Evolutionary conservation across 2,329 filamentous ascomycete species (phyloP).

Genomic region (Pestalotiopsis sp.): DNA sequence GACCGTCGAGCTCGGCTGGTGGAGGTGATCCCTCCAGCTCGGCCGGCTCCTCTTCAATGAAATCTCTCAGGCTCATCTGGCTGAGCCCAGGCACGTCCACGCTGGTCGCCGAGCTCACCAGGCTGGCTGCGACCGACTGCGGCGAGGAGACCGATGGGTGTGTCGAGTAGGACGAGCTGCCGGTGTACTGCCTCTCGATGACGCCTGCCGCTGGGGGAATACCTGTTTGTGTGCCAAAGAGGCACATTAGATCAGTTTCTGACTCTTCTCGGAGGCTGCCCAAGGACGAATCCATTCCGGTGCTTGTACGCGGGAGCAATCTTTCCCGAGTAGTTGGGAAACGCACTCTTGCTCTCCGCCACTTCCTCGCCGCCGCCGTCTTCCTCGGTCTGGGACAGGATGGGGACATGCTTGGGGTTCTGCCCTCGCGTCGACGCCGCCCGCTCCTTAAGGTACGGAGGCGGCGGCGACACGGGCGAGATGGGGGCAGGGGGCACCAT

Average conservation of each 20-base stretch:
- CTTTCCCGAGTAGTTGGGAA: slow-evolving; percentile 4
- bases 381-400: background rate
- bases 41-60: background rate
- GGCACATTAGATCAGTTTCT: slow-evolving; percentile 7
- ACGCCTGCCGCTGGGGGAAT: background rate
- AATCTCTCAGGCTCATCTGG: slow-evolving; percentile 8
- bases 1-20: slow-evolving; percentile 8
- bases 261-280: background rate
- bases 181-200: slow-evolving; percentile 11
- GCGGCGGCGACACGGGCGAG: slow-evolving; percentile 1
- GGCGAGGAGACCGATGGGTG: slow-evolving; percentile 1
- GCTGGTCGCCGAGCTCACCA: slow-evolving; percentile 12
- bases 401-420: background rate
- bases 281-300: background rate
- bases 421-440: background rate
- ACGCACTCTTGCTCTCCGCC: background rate
- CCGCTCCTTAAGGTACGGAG: background rate
- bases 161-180: background rate
- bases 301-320: background rate
- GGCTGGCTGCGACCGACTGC: slow-evolving; percentile 3
- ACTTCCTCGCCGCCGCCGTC: background rate
- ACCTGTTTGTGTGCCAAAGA: background rate
- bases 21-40: slow-evolving; percentile 13
- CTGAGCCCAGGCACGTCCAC: slow-evolving; percentile 2
- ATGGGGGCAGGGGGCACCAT: background rate